These are phyloP conservation scores for Paxillus involutus DNA, from an alignment of 768 basidiomycete genomes.

Conservation along the genomic window DNA sequence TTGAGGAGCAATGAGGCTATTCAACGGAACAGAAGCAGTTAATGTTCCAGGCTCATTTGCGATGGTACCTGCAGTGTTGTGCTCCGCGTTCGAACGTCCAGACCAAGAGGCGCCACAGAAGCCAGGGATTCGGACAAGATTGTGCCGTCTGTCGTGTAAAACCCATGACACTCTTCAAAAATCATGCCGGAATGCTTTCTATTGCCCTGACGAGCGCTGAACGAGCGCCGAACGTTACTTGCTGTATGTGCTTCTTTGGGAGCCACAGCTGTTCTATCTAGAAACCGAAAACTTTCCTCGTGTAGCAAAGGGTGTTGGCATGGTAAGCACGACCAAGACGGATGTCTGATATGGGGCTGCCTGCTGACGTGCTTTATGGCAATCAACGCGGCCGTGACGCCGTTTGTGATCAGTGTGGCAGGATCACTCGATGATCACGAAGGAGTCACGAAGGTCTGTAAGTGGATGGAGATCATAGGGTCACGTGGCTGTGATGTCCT, in stretches of 20 bases:
- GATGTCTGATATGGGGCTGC: background rate
- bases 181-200: background rate
- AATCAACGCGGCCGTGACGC: background rate
- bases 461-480: background rate
- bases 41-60: background rate
- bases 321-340: background rate
- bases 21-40: background rate
- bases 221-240: background rate
- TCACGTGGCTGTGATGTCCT: constrained; percentile 17
- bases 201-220: background rate
- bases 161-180: background rate
- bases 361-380: background rate
- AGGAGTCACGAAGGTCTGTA: too few relatives aligned
- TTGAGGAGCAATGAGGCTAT: background rate
- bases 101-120: background rate
- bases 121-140: background rate
- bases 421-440: background rate
- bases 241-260: background rate
- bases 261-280: background rate
- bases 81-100: background rate
- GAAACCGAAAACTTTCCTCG: background rate
- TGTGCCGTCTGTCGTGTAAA: background rate
- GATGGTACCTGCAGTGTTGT: background rate
- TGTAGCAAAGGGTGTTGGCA: background rate
- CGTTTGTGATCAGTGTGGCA: background rate